Conservation (phyloP, 1,284 basidiomycete species). For the Athelia sp. region DNA sequence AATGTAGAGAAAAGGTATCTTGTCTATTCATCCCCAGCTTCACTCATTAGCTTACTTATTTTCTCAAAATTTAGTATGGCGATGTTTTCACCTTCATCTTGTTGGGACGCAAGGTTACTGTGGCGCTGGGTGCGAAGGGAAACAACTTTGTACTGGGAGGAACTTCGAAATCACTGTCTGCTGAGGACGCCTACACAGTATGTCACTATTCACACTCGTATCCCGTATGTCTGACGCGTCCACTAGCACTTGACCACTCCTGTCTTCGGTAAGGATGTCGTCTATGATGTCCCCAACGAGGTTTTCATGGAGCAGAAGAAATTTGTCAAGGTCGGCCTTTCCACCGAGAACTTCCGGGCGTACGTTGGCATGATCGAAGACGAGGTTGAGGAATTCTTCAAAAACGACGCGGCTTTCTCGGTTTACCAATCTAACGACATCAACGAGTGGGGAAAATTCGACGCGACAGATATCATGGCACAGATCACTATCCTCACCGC, state of each 20-base stretch:
- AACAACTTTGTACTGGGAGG: constrained; percentile 96
- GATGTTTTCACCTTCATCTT: constrained; percentile 93
- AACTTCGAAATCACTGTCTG: constrained; percentile 87
- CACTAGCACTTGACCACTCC: constrained; percentile 82
- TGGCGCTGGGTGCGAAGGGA: constrained; percentile 88
- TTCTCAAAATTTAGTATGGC: constrained; percentile 50
- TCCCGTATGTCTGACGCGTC: constrained; percentile 5
- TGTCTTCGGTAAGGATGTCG: constrained; percentile 95
- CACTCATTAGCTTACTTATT: constrained; percentile 3
- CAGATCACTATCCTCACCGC: constrained; percentile 97
- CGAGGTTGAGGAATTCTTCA: constrained; percentile 75
- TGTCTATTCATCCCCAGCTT: background rate
- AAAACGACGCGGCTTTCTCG: constrained; percentile 56
- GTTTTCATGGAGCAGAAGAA: constrained; percentile 99
- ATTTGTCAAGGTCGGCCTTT: constrained; percentile 93
- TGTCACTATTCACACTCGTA: constrained; percentile 15
- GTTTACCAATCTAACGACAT: constrained; percentile 56
- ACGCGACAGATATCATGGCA: constrained; percentile 72
- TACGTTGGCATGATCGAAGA: constrained; percentile 91
- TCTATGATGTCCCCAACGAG: constrained; percentile 96
- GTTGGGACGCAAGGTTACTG: constrained; percentile 87
- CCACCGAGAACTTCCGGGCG: constrained; percentile 85
- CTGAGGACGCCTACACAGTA: constrained; percentile 95
- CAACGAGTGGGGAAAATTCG: constrained; percentile 71
- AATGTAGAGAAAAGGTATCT: constrained; percentile 78